These are phyloP conservation scores for Septoria petroselini DNA, from an alignment of 2,329 filamentous ascomycete species.

Conservation along the genomic window DNA sequence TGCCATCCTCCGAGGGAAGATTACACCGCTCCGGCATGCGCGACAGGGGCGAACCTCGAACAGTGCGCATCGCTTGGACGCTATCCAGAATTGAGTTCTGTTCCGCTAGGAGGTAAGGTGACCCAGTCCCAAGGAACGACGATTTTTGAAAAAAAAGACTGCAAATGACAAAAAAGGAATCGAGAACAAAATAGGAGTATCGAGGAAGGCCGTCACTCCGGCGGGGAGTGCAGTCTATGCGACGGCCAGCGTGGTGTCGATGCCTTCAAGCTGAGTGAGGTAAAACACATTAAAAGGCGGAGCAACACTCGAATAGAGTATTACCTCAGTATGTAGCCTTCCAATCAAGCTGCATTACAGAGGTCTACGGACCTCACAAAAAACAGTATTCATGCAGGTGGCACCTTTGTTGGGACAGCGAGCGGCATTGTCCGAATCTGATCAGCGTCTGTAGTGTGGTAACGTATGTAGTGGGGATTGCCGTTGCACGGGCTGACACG, in stretches of 20 bases:
- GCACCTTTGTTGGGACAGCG: too few species aligned
- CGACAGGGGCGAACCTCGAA: background rate
- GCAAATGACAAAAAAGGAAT: background rate
- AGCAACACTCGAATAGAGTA: background rate
- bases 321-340: conserved; percentile 16
- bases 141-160: background rate
- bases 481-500: too few species aligned
- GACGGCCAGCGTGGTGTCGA: background rate
- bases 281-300: background rate
- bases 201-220: background rate
- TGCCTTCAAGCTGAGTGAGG: background rate
- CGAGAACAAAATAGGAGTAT: too few species aligned
- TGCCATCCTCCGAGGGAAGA: background rate
- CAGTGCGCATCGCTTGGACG: background rate
- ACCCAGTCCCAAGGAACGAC: background rate
- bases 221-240: background rate
- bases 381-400: background rate
- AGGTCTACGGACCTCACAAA: conserved; percentile 25
- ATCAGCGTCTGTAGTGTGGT: too few species aligned
- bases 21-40: background rate
- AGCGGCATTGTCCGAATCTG: too few species aligned
- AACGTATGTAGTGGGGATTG: too few species aligned
- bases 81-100: background rate
- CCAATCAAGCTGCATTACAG: conserved; percentile 21
- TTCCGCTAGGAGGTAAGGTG: conserved; percentile 7